A percentile compares a stretch with the other conserved stretches of the same genome.
These are phyloP conservation scores for Capillidium heterosporum DNA, from an alignment of 371 early-diverging fungal species.

Conservation along the genomic window DNA sequence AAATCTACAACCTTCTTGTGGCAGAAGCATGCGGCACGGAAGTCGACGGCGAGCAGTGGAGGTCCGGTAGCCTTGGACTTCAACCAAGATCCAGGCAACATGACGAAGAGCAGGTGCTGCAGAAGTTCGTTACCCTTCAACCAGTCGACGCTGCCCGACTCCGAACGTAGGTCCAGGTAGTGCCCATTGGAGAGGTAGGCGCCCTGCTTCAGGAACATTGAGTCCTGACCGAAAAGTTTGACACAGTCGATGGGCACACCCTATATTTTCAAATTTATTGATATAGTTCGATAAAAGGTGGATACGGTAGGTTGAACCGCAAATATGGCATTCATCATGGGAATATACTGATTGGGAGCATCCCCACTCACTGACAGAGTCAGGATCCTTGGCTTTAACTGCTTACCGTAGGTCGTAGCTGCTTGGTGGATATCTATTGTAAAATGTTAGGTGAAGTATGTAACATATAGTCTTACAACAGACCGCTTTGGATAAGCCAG, in stretches of 20 bases:
- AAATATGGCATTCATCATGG: conserved; percentile 92
- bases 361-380: conserved; percentile 74
- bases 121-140: conserved; percentile 21
- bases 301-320: conserved; percentile 76
- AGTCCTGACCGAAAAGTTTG: conserved; percentile 52
- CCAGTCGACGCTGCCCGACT: conserved; percentile 46
- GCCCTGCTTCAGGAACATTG: conserved; percentile 85
- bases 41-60: conserved; percentile 68
- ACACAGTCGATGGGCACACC: conserved; percentile 76
- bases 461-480: background rate
- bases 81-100: conserved; percentile 60
- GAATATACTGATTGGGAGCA: conserved; percentile 72
- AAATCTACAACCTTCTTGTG: conserved; percentile 79
- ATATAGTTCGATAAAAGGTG: background rate
- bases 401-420: conserved; percentile 29
- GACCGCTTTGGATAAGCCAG: conserved; percentile 1
- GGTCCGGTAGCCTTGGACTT: conserved; percentile 53
- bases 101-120: conserved; percentile 34
- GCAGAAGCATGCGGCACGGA: conserved; percentile 91
- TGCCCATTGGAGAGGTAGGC: conserved; percentile 77
- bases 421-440: conserved; percentile 42
- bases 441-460: background rate
- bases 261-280: conserved; percentile 14
- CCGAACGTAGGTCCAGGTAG: conserved; percentile 42
- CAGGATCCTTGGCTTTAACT: conserved; percentile 62